phyloP scores from a whole-genome alignment of 805 yeast species.

The Barnettozyma sp. region DNA sequence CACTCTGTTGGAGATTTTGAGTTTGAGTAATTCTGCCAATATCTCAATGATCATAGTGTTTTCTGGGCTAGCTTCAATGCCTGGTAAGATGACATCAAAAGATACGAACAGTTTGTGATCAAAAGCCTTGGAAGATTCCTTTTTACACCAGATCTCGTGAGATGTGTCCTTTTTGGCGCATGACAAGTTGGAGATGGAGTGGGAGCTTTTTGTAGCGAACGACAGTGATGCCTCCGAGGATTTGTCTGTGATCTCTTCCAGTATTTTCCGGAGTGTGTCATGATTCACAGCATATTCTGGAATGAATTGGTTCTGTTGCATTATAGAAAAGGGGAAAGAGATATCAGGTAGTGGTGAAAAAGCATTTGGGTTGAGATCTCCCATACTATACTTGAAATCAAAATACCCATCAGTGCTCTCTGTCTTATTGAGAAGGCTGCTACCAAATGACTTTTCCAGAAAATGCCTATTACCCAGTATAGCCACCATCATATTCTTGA shows the following conservation, averaged over 20 bases:
- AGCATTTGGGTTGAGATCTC: slow-evolving; percentile 9
- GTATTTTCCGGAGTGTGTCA: slow-evolving; percentile 16
- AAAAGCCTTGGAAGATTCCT: slow-evolving; percentile 27
- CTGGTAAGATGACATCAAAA: slow-evolving; percentile 36
- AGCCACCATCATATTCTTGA: slow-evolving; percentile 30
- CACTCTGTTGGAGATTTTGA: slow-evolving; percentile 32
- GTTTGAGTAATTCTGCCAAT: slow-evolving; percentile 41
- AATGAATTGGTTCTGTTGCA: slow-evolving; percentile 30
- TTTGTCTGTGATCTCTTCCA: slow-evolving; percentile 22
- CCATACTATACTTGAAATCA: slow-evolving; percentile 34
- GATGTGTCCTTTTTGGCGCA: slow-evolving; percentile 29
- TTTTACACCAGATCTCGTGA: slow-evolving; percentile 48
- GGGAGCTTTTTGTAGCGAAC: slow-evolving; percentile 27
- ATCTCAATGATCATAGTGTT: slow-evolving; percentile 47
- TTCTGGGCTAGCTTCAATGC: slow-evolving; percentile 28
- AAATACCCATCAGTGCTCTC: slow-evolving; percentile 33
- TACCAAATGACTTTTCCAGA: background rate
- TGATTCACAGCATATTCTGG: slow-evolving; percentile 29
- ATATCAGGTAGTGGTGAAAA: background rate
- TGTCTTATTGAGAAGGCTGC: background rate
- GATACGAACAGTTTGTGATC: slow-evolving; percentile 34
- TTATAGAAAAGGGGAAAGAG: slow-evolving; percentile 3
- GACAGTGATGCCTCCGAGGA: slow-evolving; percentile 29
- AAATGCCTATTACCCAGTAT: slow-evolving; percentile 26
- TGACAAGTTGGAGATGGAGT: slow-evolving; percentile 28